Percentiles rank a stretch among this genome's conserved stretches.
Conservation (phyloP, 1,284 basidiomycete species). For the Wolfiporia cocos region DNA sequence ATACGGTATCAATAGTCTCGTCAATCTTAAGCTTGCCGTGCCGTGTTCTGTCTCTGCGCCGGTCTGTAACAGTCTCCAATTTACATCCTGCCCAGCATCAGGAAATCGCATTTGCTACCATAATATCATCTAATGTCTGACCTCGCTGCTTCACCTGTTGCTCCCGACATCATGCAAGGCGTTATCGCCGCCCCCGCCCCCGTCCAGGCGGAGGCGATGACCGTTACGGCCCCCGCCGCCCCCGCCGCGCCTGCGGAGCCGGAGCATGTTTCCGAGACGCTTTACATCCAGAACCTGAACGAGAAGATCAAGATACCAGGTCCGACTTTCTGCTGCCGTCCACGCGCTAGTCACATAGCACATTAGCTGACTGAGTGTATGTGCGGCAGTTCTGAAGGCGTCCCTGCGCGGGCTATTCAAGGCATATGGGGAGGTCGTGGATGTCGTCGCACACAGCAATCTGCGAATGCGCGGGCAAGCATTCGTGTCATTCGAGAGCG, state of each 20-base stretch:
- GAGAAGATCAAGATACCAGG: slow-evolving; percentile 91
- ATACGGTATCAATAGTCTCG: too few species aligned
- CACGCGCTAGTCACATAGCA: background rate
- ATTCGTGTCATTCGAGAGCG: slow-evolving; percentile 87
- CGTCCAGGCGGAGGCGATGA: slow-evolving; percentile 14
- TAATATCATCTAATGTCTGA: slow-evolving; percentile 30
- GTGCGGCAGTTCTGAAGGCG: slow-evolving; percentile 70
- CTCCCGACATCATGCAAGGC: slow-evolving; percentile 31
- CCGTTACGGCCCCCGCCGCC: slow-evolving; percentile 21
- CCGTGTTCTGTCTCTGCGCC: too few species aligned
- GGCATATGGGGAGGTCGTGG: slow-evolving; percentile 87
- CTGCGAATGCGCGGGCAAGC: slow-evolving; percentile 97
- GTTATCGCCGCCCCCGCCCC: slow-evolving; percentile 27
- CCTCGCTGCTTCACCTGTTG: slow-evolving; percentile 27
- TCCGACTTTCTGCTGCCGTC: slow-evolving; percentile 26
- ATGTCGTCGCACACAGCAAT: slow-evolving; percentile 90
- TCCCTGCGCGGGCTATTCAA: slow-evolving; percentile 89
- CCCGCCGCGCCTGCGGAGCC: slow-evolving; percentile 23
- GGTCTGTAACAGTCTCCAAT: too few species aligned
- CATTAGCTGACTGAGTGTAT: background rate
- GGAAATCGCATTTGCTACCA: too few species aligned
- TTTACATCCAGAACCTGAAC: slow-evolving; percentile 97
- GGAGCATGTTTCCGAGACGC: slow-evolving; percentile 67
- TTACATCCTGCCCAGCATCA: too few species aligned
- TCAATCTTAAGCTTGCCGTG: too few species aligned